Conservation (phyloP, 306 rosid species). For the Mimosa pudica region DNA sequence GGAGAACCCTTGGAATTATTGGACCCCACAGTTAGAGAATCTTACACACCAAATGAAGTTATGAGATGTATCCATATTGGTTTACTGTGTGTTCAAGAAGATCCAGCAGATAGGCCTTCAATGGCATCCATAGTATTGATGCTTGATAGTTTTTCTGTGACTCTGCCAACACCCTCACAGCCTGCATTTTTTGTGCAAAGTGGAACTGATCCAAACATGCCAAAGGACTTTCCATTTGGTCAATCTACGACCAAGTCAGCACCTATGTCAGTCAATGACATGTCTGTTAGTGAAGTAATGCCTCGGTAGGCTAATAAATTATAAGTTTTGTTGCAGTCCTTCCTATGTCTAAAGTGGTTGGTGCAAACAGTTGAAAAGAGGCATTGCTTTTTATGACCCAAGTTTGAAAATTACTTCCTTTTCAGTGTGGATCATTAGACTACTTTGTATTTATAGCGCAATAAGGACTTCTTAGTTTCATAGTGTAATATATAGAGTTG, state of each 20-base stretch:
- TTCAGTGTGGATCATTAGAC: constrained; percentile 4
- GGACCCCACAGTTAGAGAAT: too few species aligned
- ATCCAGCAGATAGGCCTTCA: too few species aligned
- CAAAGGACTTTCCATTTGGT: neutral
- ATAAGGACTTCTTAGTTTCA: neutral
- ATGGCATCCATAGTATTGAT: too few species aligned
- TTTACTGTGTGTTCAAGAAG: too few species aligned
- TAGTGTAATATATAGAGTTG: neutral
- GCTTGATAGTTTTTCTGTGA: too few species aligned
- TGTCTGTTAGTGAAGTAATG: constrained; percentile 24
- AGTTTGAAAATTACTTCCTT: neutral
- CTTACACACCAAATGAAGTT: too few species aligned
- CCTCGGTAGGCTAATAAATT: constrained; percentile 29
- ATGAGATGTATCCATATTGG: too few species aligned
- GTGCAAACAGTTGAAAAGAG: neutral
- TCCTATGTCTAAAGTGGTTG: neutral
- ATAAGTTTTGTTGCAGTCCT: neutral
- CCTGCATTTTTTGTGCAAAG: neutral
- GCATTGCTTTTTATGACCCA: neutral
- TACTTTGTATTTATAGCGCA: constrained; percentile 2
- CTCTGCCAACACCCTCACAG: too few species aligned
- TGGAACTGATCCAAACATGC: constrained; percentile 10
- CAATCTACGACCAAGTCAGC: constrained; percentile 18
- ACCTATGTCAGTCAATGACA: too few species aligned
- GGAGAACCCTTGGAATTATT: too few species aligned